phyloP scores from a whole-genome alignment of 768 basidiomycete genomes.

The Lactarius vividus region DNA sequence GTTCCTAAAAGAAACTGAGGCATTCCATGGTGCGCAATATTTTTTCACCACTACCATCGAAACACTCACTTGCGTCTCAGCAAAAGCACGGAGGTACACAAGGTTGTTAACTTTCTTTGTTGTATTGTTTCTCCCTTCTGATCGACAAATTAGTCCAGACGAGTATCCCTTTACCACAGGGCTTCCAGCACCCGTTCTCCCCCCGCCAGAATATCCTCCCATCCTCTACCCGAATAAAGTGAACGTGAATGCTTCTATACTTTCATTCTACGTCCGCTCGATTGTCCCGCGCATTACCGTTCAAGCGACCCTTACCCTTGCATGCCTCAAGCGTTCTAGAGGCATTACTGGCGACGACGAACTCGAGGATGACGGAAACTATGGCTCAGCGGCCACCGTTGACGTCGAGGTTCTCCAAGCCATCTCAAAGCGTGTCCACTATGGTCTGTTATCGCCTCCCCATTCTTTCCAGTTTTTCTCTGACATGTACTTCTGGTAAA shows the following conservation, averaged over 20 bases:
- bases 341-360: constrained; percentile 68
- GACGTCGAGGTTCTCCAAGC: constrained; percentile 97
- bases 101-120: constrained; percentile 49
- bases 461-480: neutral
- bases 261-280: constrained; percentile 80
- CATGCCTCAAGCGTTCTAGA: constrained; percentile 60
- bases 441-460: constrained; percentile 54
- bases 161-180: constrained; percentile 91
- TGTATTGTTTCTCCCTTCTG: neutral
- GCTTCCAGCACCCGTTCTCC: constrained; percentile 81
- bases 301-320: constrained; percentile 62
- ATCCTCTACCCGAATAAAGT: constrained; percentile 77
- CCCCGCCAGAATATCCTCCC: constrained; percentile 65
- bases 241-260: constrained; percentile 85
- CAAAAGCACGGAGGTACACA: constrained; percentile 92
- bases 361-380: constrained; percentile 93
- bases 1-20: constrained; percentile 95
- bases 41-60: neutral
- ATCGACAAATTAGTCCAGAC: constrained; percentile 66
- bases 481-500: constrained; percentile 6
- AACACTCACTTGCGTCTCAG: constrained; percentile 42
- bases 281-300: constrained; percentile 90
- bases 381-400: constrained; percentile 91
- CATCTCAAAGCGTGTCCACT: constrained; percentile 98
- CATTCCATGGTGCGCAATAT: constrained; percentile 78